Conservation (phyloP, 2,329 filamentous ascomycete genomes). For the Fusarium illudens region DNA sequence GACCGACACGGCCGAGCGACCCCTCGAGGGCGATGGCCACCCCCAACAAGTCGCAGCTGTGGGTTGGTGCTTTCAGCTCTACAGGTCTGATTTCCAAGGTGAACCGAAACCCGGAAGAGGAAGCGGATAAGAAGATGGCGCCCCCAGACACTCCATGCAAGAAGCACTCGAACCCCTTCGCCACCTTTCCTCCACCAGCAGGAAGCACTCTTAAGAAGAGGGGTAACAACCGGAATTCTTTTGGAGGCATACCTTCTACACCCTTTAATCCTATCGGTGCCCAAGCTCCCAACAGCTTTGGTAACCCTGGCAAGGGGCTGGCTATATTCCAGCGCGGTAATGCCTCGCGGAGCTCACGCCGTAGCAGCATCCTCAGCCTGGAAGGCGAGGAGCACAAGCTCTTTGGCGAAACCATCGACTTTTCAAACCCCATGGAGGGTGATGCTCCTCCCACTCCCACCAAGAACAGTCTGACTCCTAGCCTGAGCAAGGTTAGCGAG, state of each 20-base stretch:
- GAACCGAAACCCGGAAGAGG: constrained; percentile 81
- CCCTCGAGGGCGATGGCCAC: constrained; percentile 49
- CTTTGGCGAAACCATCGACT: constrained; percentile 45
- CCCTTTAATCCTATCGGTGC: constrained; percentile 74
- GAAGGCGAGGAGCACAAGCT: constrained; percentile 77
- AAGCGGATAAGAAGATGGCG: constrained; percentile 65
- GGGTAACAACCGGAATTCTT: constrained; percentile 72
- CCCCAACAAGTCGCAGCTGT: constrained; percentile 62
- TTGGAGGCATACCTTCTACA: constrained; percentile 77
- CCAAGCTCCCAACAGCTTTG: constrained; percentile 58
- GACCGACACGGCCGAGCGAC: constrained; percentile 47
- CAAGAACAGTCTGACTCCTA: constrained; percentile 67
- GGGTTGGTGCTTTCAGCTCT: constrained; percentile 88
- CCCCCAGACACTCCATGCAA: constrained; percentile 98
- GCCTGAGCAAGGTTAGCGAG: constrained; percentile 50
- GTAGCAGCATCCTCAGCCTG: constrained; percentile 79
- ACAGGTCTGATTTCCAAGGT: constrained; percentile 96
- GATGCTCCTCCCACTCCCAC: constrained; percentile 95
- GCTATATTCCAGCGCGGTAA: constrained; percentile 71
- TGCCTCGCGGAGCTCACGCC: constrained; percentile 55
- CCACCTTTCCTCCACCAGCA: constrained; percentile 68
- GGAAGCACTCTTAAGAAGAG: constrained; percentile 71
- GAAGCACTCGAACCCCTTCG: constrained; percentile 75
- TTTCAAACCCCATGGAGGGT: constrained; percentile 46
- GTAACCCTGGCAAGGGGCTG: constrained; percentile 66